Percentiles rank a stretch among this genome's conserved stretches.
These are phyloP conservation scores for Berberis vulgaris DNA, from an alignment of 164 flowering plant species.

Conservation along the genomic window DNA sequence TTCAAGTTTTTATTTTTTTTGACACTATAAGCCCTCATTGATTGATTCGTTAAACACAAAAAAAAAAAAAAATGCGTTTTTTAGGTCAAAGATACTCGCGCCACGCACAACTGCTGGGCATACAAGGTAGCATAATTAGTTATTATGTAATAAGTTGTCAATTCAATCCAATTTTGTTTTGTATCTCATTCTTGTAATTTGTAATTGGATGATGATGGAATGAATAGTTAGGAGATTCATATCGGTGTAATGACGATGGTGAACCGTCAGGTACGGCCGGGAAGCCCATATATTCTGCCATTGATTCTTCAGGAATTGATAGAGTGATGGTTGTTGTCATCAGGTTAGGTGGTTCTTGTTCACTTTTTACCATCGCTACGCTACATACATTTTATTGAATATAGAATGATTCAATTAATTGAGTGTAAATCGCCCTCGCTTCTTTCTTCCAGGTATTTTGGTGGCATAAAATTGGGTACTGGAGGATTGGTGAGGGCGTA, in stretches of 20 bases:
- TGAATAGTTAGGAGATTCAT: conserved; percentile 74
- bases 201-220: neutral
- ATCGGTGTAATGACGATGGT: conserved; percentile 80
- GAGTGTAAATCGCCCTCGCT: neutral
- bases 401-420: neutral
- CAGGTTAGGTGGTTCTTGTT: conserved; percentile 34
- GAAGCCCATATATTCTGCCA: conserved; percentile 85
- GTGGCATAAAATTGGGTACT: conserved; percentile 89
- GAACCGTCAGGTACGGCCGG: conserved; percentile 99
- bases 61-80: neutral
- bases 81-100: conserved; percentile 73
- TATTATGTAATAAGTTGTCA: neutral
- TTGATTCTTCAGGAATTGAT: conserved; percentile 78
- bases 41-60: neutral
- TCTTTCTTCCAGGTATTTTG: conserved; percentile 57
- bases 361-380: too few relatives aligned
- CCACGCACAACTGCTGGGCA: conserved; percentile 98
- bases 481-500: conserved; percentile 97
- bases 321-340: conserved; percentile 93
- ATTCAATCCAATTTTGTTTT: too few relatives aligned
- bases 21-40: neutral
- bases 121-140: conserved; percentile 48
- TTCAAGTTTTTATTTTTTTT: neutral
- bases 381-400: too few relatives aligned
- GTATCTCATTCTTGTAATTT: too few relatives aligned